phyloP scores from a whole-genome alignment of 768 basidiomycete genomes.

The Cubamyces lactineus region DNA sequence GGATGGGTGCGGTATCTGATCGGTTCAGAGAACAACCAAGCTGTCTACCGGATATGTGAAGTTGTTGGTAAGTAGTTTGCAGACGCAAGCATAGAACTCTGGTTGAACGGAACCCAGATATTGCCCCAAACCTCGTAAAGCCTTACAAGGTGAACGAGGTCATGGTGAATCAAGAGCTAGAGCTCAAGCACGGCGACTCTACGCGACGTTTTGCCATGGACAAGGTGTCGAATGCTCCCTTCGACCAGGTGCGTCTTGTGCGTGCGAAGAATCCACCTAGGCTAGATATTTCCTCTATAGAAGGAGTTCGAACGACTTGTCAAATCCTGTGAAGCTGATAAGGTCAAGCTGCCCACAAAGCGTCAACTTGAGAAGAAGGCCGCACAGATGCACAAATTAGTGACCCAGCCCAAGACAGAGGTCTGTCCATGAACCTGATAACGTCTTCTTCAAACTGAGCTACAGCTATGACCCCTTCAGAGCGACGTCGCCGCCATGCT shows the following conservation, averaged over 20 bases:
- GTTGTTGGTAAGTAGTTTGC: slow-evolving; percentile 60
- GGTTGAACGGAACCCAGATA: slow-evolving; percentile 41
- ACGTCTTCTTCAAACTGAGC: no score
- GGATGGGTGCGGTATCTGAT: slow-evolving; percentile 87
- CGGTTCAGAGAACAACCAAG: slow-evolving; percentile 50
- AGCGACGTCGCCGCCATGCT: slow-evolving; percentile 83
- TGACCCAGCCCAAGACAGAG: slow-evolving; percentile 75
- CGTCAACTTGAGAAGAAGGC: slow-evolving; percentile 67
- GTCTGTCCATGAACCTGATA: slow-evolving; percentile 41
- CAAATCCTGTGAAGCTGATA: slow-evolving; percentile 49
- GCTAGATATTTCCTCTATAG: slow-evolving; percentile 41
- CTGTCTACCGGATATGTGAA: slow-evolving; percentile 84
- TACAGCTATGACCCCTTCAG: slow-evolving; percentile 42
- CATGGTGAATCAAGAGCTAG: slow-evolving; percentile 64
- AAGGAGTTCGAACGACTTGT: slow-evolving; percentile 72
- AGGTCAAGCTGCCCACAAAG: slow-evolving; percentile 69
- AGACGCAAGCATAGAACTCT: background rate
- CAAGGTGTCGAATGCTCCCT: slow-evolving; percentile 77
- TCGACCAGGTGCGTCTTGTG: slow-evolving; percentile 56
- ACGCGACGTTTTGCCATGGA: slow-evolving; percentile 73
- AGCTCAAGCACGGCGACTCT: slow-evolving; percentile 78
- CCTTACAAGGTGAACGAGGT: slow-evolving; percentile 74
- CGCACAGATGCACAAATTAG: slow-evolving; percentile 60
- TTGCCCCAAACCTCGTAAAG: slow-evolving; percentile 56
- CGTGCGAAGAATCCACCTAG: background rate